These are phyloP conservation scores for Sphaerulina musiva DNA, from an alignment of 2,329 filamentous ascomycete species.

Conservation along the genomic window DNA sequence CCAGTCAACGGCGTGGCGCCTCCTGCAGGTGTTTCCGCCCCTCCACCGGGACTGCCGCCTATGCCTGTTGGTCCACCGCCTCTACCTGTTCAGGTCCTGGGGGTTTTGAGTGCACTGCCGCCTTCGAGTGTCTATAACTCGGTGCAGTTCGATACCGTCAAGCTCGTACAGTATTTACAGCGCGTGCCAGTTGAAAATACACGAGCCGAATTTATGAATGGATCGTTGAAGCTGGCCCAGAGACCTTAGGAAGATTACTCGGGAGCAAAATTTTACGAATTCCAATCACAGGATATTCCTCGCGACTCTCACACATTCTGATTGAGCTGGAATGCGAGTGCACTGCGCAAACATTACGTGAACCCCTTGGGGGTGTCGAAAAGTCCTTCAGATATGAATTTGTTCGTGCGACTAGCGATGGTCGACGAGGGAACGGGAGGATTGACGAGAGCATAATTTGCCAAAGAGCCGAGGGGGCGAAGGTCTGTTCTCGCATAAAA, in stretches of 20 bases:
- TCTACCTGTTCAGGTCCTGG: slow-evolving; percentile 61
- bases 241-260: background rate
- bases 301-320: background rate
- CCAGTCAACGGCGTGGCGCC: slow-evolving; percentile 50
- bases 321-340: no score
- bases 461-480: no score
- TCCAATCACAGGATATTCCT: background rate
- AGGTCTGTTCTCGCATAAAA: no score
- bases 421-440: no score
- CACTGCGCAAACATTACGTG: no score
- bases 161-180: slow-evolving; percentile 66
- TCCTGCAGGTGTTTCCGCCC: slow-evolving; percentile 58
- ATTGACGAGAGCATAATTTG: no score
- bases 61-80: slow-evolving; percentile 66
- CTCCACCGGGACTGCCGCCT: slow-evolving; percentile 43
- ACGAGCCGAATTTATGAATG: background rate
- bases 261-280: background rate
- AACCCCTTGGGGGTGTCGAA: no score
- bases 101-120: slow-evolving; percentile 53
- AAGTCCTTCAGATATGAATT: no score
- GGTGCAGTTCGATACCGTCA: slow-evolving; percentile 60
- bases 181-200: slow-evolving; percentile 45
- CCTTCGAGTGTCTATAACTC: slow-evolving; percentile 61
- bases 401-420: no score
- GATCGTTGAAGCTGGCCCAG: background rate